Conservation (phyloP, 1,284 basidiomycete genomes). For the Ganoderma boninense region DNA sequence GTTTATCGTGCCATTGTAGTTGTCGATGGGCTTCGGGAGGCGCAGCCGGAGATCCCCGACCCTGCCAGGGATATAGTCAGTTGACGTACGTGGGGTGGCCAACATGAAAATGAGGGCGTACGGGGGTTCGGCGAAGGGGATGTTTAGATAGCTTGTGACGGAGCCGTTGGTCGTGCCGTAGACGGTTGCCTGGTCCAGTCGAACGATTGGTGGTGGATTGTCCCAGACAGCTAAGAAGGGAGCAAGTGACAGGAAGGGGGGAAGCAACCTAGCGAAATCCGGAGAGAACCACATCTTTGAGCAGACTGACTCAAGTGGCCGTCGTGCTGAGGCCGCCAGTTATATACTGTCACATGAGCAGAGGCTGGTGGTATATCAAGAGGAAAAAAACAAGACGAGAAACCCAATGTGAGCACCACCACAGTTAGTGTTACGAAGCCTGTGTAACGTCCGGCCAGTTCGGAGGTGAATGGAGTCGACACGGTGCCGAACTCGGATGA, state of each 20-base stretch:
- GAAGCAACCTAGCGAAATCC: not conserved
- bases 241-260: not conserved
- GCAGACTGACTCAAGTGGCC: not conserved
- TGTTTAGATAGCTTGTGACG: not conserved
- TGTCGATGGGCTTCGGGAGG: not conserved
- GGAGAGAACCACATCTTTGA: not conserved
- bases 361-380: too few relatives aligned
- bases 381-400: too few relatives aligned
- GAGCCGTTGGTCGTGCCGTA: not conserved
- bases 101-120: not conserved
- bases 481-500: too few relatives aligned
- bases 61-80: not conserved
- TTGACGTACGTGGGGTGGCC: not conserved
- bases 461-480: too few relatives aligned
- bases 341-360: too few relatives aligned
- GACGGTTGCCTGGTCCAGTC: not conserved
- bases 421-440: too few relatives aligned
- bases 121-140: constrained; percentile 1
- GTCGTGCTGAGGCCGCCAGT: too few relatives aligned
- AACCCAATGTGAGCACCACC: too few relatives aligned
- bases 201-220: not conserved
- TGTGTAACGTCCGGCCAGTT: too few relatives aligned
- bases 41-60: not conserved
- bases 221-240: not conserved
- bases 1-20: not conserved